These are phyloP conservation scores for Fusarium buxicola DNA, from an alignment of 2,329 filamentous ascomycete genomes.

Conservation along the genomic window DNA sequence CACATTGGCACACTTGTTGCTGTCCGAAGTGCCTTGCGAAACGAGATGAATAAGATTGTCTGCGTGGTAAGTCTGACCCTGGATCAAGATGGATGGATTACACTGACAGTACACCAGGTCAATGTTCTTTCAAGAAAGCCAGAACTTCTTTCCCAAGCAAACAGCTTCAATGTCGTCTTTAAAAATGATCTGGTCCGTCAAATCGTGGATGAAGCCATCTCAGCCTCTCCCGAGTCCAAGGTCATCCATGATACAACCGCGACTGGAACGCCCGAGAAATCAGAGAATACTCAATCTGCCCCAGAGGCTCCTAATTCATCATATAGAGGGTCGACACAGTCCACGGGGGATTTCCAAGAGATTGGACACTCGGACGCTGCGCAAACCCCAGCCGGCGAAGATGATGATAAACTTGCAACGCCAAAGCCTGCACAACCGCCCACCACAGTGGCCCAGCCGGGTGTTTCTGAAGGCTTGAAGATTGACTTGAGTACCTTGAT, in stretches of 20 bases:
- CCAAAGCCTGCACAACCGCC: no score
- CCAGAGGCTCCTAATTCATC: no score
- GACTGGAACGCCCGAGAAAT: not conserved
- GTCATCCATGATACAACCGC: not conserved
- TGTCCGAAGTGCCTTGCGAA: not conserved
- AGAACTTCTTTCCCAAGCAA: not conserved
- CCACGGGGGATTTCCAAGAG: not conserved
- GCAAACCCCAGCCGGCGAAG: no score
- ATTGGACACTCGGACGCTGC: not conserved
- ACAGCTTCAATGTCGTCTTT: not conserved
- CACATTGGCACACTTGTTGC: not conserved
- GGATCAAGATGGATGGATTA: no score
- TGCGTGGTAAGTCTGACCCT: not conserved
- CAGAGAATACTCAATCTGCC: no score
- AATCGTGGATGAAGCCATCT: not conserved
- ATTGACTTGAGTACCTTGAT: not conserved
- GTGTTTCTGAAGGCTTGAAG: not conserved
- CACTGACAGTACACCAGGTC: not conserved
- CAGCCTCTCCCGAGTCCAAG: not conserved
- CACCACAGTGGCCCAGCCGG: no score
- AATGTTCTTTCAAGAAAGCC: not conserved
- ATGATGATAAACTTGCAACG: no score
- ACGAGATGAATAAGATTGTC: constrained; percentile 2
- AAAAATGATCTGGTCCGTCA: not conserved
- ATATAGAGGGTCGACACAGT: no score